A percentile compares a stretch with the other conserved stretches of the same genome.
These are phyloP conservation scores for Arthrobotrys pseudoclavata DNA, from an alignment of 2,329 filamentous ascomycete species.

Conservation along the genomic window DNA sequence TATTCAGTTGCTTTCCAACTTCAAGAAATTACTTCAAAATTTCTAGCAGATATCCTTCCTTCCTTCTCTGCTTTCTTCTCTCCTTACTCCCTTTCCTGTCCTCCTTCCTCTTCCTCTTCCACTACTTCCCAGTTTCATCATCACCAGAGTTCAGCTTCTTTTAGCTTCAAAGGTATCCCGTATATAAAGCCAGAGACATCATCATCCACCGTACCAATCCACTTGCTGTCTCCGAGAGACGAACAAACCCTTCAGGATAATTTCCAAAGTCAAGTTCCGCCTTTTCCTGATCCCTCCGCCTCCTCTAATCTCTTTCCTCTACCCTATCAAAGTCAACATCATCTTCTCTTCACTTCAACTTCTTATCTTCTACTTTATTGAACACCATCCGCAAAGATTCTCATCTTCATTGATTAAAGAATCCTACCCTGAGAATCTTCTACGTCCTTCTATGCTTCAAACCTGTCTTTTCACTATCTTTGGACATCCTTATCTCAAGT, in stretches of 20 bases:
- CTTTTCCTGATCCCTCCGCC: slow-evolving; percentile 27
- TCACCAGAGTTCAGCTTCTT: not conserved
- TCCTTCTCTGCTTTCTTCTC: not conserved
- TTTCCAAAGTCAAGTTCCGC: slow-evolving; percentile 43
- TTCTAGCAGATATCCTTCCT: not conserved
- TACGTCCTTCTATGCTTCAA: not conserved
- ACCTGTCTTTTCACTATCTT: not conserved
- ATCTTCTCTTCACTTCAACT: slow-evolving; percentile 2
- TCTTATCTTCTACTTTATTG: not conserved
- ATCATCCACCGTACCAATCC: not conserved
- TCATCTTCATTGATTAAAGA: slow-evolving; percentile 48
- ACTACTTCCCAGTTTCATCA: slow-evolving; percentile 2
- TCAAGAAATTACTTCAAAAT: slow-evolving; percentile 11
- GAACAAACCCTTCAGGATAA: slow-evolving; percentile 46
- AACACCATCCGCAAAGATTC: slow-evolving; percentile 9
- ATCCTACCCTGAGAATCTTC: slow-evolving; percentile 20
- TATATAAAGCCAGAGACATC: not conserved
- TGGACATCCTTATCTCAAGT: not conserved
- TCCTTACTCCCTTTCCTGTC: not conserved
- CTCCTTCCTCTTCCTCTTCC: not conserved
- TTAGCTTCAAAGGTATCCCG: slow-evolving; percentile 4
- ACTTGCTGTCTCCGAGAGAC: not conserved
- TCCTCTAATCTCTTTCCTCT: not conserved
- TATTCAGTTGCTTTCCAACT: slow-evolving; percentile 2
- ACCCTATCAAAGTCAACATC: not conserved